Base-by-base conservation (phyloP, 129 eudicot species). In the Lactuca saligna region DNA sequence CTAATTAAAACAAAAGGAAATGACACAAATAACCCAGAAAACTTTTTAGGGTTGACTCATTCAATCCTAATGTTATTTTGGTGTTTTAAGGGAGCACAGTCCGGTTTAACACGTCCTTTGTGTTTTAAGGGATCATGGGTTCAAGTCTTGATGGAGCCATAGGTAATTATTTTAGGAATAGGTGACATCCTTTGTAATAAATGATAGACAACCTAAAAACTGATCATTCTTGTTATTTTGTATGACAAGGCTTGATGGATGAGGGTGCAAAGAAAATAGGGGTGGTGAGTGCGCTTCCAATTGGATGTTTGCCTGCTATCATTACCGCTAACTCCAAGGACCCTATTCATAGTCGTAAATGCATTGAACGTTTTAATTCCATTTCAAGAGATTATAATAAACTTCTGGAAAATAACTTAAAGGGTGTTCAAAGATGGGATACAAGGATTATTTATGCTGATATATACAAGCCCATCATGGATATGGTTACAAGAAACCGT, bases 221-320 rank as follows among this genome's bases (percentile, higher is more conserved):
- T 35, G 38, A 35, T 25, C 29, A 25, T 25, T 25, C 0, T 35
- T 35, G 38, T 35, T 35, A 35, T 3, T 35, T 35, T 35, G 38
- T 6, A 35, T 57, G 4, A 10, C 10, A 82, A 83, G 81, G 56
- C 2, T 42, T 82, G 74, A 2, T 50, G 44, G 66, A 61, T 14
- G 44, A 71, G 8, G 84, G 84, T 37, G 82, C 82, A 25, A 62
- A 33, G 16, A 72, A 63, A 55, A 76, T 80, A 20, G 80, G 75
- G 9, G 63, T 83, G 11, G 84, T 83, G 60, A 80, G 84, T 32
- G 38, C 54, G 8, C 84, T 84, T 25, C 84, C 88, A 6, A 61
- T 80, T 2, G 88, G 88, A 54, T 83, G 88, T 68, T 60, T 83
- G 73, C 88, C 88, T 25, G 15, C 65, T n/a, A 77, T 80, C 15